Base-by-base conservation (phyloP, 2,329 filamentous ascomycete species). In the Phyllosticta citrichinensis region DNA sequence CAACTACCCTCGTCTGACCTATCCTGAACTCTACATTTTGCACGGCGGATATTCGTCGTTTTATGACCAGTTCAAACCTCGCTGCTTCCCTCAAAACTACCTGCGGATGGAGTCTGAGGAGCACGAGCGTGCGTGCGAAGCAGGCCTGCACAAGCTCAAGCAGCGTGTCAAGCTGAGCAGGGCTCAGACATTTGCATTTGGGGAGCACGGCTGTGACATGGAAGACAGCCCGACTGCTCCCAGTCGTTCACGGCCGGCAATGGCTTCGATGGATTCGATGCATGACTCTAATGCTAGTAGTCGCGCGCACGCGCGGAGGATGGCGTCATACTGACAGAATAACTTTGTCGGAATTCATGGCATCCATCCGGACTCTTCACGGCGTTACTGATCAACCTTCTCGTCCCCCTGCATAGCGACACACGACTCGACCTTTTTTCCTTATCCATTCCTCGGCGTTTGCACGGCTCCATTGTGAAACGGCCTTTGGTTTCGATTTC, bases 41-140 rank as follows among this genome's bases (percentile, higher is more conserved):
- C 91, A 97, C 66, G 94, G 94, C 63, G 94, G 94, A 52, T 99
- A 99, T 78, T 96, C 91, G 74, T 86, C 86, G 27, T 99, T 99
- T 80, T 99, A 93, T 73, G 79, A 83, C 24, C 81, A 89, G 65
- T 86, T 96, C 73, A 86, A 86, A 58, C 77, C 82, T 55, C 86
- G 92, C 63, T 99, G 94, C 80, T 94, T 87, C 68, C 94, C 94
- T 22, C 92, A 96, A 69, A 91, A 93, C 71, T 99, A 99, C 71
- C 90, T 99, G 62, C 91, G 94, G 75, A 99, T 99, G 94, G 88
- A 87, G 66, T 90, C 89, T 65, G 88, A 93, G 71, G 90, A 93
- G 72, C 92, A 99, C 75, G 89, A 91, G 68, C 87, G 86, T 69
- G 94, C 92, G 52, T 97, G 94, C 73, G 94, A 99, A 78, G 88